Conservation (phyloP, 768 basidiomycete species). For the Russula dissimulans region DNA sequence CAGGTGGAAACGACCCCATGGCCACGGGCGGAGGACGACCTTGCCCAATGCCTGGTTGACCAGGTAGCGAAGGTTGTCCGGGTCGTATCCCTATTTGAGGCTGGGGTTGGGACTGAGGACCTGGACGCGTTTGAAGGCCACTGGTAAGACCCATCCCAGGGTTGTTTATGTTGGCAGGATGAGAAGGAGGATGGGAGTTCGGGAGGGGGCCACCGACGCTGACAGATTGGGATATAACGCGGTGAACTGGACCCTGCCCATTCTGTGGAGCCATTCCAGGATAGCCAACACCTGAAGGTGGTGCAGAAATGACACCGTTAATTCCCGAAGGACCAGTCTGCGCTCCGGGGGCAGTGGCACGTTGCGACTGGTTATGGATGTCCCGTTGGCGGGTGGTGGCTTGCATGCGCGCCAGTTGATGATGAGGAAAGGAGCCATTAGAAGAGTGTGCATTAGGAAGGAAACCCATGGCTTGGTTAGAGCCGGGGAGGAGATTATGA, state of each 20-base stretch:
- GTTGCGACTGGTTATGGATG: slow-evolving; percentile 1
- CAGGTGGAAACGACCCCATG: slow-evolving; percentile 22
- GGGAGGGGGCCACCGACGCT: not conserved
- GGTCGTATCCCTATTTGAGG: slow-evolving; percentile 27
- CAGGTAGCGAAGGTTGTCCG: slow-evolving; percentile 24
- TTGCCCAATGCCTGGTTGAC: slow-evolving; percentile 27
- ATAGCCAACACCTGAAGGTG: slow-evolving; percentile 15
- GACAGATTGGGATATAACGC: slow-evolving; percentile 47
- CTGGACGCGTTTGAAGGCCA: slow-evolving; percentile 29
- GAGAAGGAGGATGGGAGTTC: slow-evolving; percentile 5
- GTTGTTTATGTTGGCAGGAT: slow-evolving; percentile 22
- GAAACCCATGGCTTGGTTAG: slow-evolving; percentile 26
- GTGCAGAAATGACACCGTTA: slow-evolving; percentile 17
- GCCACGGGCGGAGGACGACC: slow-evolving; percentile 29
- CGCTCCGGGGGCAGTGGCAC: slow-evolving; percentile 6
- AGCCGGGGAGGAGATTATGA: slow-evolving; percentile 31
- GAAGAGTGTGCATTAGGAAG: slow-evolving; percentile 23
- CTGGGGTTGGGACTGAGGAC: slow-evolving; percentile 26
- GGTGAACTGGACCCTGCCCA: slow-evolving; percentile 29
- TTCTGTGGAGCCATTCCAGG: slow-evolving; percentile 5
- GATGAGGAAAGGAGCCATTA: slow-evolving; percentile 10
- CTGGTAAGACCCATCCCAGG: slow-evolving; percentile 31
- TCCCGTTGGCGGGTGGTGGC: slow-evolving; percentile 1
- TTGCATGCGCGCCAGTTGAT: not conserved
- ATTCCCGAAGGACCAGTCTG: slow-evolving; percentile 6